These are phyloP conservation scores for Pseudomonodictys pantanalensis DNA, from an alignment of 495 filamentous ascomycete species.

Conservation along the genomic window DNA sequence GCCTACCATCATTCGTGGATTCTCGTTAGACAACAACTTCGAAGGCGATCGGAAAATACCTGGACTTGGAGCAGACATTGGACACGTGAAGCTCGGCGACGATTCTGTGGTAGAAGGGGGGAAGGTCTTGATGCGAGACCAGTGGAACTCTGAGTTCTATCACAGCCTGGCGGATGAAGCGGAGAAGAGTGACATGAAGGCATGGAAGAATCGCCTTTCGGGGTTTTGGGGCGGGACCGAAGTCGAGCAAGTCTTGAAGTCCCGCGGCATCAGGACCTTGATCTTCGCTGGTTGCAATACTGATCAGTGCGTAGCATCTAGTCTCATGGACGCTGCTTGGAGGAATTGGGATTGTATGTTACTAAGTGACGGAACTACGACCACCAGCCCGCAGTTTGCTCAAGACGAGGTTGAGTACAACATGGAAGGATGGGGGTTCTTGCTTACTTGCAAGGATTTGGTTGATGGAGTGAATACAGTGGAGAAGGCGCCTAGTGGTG, in stretches of 20 bases:
- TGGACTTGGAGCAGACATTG: background rate
- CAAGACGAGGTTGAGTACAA: background rate
- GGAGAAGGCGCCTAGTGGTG: no score
- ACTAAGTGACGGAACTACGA: background rate
- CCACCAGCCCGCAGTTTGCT: background rate
- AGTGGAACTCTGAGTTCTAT: background rate
- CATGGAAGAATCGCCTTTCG: background rate
- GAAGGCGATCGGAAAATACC: background rate
- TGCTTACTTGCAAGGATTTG: background rate
- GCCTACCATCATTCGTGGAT: background rate
- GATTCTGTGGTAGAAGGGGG: background rate
- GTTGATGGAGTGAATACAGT: background rate
- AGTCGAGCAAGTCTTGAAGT: background rate
- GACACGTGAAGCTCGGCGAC: background rate
- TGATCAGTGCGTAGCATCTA: background rate
- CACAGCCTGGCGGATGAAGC: background rate
- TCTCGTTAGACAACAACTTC: background rate
- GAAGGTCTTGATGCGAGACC: background rate
- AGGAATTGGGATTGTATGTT: background rate
- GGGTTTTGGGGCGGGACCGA: background rate
- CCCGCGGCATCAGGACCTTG: background rate
- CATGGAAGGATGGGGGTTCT: background rate
- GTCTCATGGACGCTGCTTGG: background rate
- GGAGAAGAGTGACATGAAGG: background rate
- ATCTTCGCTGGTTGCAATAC: background rate